Conservation (phyloP, 1,139 yeast species). For the Saccharomyces hybrid region DNA sequence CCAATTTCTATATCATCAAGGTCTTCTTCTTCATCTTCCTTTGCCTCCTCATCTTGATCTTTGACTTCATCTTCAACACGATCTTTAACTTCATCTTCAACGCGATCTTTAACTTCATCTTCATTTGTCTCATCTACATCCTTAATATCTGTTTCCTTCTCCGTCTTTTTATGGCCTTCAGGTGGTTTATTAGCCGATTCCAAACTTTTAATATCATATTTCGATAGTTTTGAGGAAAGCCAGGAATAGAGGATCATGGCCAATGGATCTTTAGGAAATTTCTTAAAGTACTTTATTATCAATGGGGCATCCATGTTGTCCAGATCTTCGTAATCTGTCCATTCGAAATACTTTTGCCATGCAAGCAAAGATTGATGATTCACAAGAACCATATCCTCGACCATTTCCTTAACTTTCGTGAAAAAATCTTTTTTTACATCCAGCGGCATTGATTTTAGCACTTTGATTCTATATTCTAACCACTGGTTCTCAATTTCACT, state of each 20-base stretch:
- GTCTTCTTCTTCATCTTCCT: slow-evolving; percentile 20
- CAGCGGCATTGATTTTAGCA: slow-evolving; percentile 42
- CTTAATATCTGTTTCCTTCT: slow-evolving; percentile 17
- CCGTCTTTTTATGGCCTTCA: slow-evolving; percentile 7
- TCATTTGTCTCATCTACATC: slow-evolving; percentile 11
- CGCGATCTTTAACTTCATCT: slow-evolving; percentile 10
- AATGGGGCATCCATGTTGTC: slow-evolving; percentile 42
- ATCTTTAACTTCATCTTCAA: slow-evolving; percentile 17
- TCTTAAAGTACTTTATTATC: slow-evolving; percentile 43
- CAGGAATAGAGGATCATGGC: slow-evolving; percentile 56
- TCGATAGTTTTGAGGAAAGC: slow-evolving; percentile 56
- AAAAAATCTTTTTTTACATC: slow-evolving; percentile 38
- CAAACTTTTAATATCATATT: slow-evolving; percentile 28
- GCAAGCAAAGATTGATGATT: slow-evolving; percentile 53
- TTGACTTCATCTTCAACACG: slow-evolving; percentile 20
- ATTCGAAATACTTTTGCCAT: slow-evolving; percentile 73
- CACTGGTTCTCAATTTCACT: slow-evolving; percentile 51
- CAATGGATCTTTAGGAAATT: slow-evolving; percentile 56
- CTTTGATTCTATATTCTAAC: slow-evolving; percentile 48
- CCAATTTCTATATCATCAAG: slow-evolving; percentile 19
- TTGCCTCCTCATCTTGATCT: slow-evolving; percentile 21
- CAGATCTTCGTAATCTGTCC: slow-evolving; percentile 53
- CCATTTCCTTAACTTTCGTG: slow-evolving; percentile 46
- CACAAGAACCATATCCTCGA: slow-evolving; percentile 67
- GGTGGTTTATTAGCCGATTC: slow-evolving; percentile 3